Base-by-base conservation (phyloP, 768 basidiomycete genomes). In the Lactarius vividus region DNA sequence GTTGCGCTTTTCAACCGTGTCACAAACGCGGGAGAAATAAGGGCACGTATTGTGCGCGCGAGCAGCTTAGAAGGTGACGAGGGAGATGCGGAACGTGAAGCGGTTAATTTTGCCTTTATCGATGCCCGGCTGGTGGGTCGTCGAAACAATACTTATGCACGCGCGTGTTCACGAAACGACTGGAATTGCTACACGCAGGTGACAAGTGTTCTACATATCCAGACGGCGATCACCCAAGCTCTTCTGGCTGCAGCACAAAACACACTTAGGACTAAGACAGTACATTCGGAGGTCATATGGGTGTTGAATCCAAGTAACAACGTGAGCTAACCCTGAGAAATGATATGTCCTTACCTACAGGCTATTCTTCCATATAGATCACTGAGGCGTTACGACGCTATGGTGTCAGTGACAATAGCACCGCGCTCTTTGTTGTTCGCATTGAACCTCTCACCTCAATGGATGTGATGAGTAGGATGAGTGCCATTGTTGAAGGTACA, bases 201-300 rank as follows among this genome's bases (percentile, higher is more conserved):
- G 54, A 89, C 91, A 0, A 95, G 94, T 63, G 75, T 82, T 4
- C 73, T 88, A 53, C 95, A 96, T 71, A 78, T 98, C 15, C 85
- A 92, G 74, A 94, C 92, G 0, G 96, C 93, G 0, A 83, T 95
- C 13, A 82, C 89, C 61, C 91, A 94, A 71, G 88, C 94, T 1
- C 79, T 93, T n/a, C 77, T 95, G 13, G 85, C 93, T 0, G 80
- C 84, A 33, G 74, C 83, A 3, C 83, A 88, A 49, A 80, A 79
- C 26, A 72, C 78, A 0, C 79, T 96, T 63, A 82, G 88, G 56
- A 95, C 96, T 1, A 92, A 89, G 77, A 93, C 94, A 1, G 77
- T 95, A 0, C 95, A 98, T 73, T 94, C 94, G 0, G 96, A 98
- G 75, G 83, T 98, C 59, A 80, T 98, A n/a, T 94, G 90, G 82